Evolutionary conservation across 1,284 basidiomycete genomes (phyloP), one percentile per base, ranked within the genome.

Genomic region (Tilletia horrida): DNA sequence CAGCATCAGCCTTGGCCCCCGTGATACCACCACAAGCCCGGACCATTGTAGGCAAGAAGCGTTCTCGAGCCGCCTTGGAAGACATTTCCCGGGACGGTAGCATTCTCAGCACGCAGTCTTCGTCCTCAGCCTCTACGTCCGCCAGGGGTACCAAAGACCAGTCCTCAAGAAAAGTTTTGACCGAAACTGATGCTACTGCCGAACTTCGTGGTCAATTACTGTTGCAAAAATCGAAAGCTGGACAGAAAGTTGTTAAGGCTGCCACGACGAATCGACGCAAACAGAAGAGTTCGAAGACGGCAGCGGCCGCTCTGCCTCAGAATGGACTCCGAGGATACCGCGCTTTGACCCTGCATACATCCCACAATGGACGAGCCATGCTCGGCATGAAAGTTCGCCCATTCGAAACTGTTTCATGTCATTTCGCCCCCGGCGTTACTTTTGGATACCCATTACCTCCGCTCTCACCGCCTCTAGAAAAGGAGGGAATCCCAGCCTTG

Each of bases 161-260:
- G 35, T 40, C 35, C 4, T 40, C 35, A 6, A 40, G 35, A 11
- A 52, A 25, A 27, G 50, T 52, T 27, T 14, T 59, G 8, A 35
- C 55, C 18, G 29, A 59, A 35, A 59, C 55, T 11, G 55, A 59
- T 59, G 55, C 55, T 3, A 29, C 27, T 9, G 55, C 55, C 29
- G 55, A 59, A 16, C 31, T 59, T 1, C 55, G 55, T 25, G 27
- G 50, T 52, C 50, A 27, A 27, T 25, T 52, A 14, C 6, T 25
- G n/a, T 40, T 40, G 35, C 35, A 40, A 40, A 40, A 40, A 40
- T 40, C 35, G 35, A 40, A 40, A 40, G 35, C 35, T 11, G 35
- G 35, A 40, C 35, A 40, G 35, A 40, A 40, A 40, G 11, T 4
- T 40, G 35, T 11, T 11, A 40, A 40, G 35, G 35, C 35, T 40